Conservation (phyloP, 495 filamentous ascomycete species). For the Penicillium atrosanguineum region DNA sequence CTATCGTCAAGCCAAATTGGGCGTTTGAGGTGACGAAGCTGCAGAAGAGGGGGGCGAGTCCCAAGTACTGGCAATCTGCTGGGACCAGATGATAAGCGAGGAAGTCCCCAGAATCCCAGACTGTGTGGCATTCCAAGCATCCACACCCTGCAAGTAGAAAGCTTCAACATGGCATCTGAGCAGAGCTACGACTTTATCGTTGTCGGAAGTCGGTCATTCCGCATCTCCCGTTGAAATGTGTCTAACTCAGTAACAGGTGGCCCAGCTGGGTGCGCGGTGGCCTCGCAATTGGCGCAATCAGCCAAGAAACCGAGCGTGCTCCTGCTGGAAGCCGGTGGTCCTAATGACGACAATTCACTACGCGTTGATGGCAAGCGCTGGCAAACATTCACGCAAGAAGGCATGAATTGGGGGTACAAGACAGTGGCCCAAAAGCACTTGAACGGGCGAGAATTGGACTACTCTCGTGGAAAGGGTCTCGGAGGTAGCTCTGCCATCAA, state of each 20-base stretch:
- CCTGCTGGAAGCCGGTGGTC: constrained; percentile 56
- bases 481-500: constrained; percentile 64
- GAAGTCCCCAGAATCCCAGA: background rate
- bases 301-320: constrained; percentile 47
- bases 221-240: constrained; percentile 2
- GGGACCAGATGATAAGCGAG: background rate
- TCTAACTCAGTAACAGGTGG: constrained; percentile 41
- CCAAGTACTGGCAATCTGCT: background rate
- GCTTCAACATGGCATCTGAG: background rate
- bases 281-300: constrained; percentile 44
- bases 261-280: constrained; percentile 52
- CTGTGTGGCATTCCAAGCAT: background rate
- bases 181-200: background rate
- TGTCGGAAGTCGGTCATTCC: background rate
- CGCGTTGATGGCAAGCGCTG: constrained; percentile 54
- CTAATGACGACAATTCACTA: constrained; percentile 44
- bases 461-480: constrained; percentile 57
- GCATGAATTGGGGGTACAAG: constrained; percentile 60
- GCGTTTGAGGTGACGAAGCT: background rate
- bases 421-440: constrained; percentile 54
- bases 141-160: background rate
- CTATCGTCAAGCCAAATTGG: background rate
- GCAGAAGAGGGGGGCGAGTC: background rate
- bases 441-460: constrained; percentile 50
- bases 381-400: constrained; percentile 43